Base-by-base conservation (phyloP, 768 basidiomycete genomes). In the Tylopilus plumbeoviolaceoides region DNA sequence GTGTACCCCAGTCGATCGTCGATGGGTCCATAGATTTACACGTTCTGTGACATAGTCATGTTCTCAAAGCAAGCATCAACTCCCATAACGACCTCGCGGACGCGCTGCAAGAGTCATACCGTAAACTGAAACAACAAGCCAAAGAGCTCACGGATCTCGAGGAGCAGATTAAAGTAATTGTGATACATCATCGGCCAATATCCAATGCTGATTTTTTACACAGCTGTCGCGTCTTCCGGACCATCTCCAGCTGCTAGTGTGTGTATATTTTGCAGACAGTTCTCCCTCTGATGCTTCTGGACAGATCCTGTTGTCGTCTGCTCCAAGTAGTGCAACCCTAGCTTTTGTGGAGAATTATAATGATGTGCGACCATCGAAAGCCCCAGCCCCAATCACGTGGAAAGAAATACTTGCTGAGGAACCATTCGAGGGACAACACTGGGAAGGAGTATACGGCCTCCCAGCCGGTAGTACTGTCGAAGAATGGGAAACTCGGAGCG, bases 351-450 rank as follows among this genome's bases (percentile, higher is more conserved):
- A 81, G 6, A 53, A 67, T 0, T 82, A 80, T 57, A 72, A 85
- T 7, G 71, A 84, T 28, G 63, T 59, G 1, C 60, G 69, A 1
- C 66, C 61, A 23, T 31, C 54, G 0, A 45, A 60, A 42, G 51
- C 58, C 7, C 73, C 63, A 7, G 65, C 73, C 4, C 60, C 73
- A 1, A 68, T 90, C 7, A 89, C 86, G 4, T 93, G 91, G 91
- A 74, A 77, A 54, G 77, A 82, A n/a, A 91, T 93, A 47, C 76
- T 92, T 15, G 78, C 78, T 1, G 89, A 90, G 60, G 90, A 91
- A 51, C 88, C 89, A 4, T 87, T 89, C 55, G 87, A 91, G 67
- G 91, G 87, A 15, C 83, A 91, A 55, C 90, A 91, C 61, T 91
- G 89, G 89, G 80, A 88, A 62, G 87, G 87, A 1, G 79, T 80